Evolutionary conservation across 1,139 yeast species (phyloP), one percentile per base, ranked within the genome.

Genomic region (Pichia sp.): DNA sequence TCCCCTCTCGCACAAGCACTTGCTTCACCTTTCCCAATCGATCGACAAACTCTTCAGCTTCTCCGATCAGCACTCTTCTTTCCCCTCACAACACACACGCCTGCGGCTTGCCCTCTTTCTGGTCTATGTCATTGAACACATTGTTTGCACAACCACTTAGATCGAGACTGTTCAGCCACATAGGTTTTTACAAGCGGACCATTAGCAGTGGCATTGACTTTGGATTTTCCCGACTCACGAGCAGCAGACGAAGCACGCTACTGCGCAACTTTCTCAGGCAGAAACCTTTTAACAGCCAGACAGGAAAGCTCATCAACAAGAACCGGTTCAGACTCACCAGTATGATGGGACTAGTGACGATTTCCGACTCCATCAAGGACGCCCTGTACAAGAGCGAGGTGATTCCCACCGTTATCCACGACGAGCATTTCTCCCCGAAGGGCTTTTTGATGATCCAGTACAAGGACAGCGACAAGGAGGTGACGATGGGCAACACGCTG

Each of bases 401-500:
- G 51, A 71, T 84, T 49, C 89, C 90, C 41, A 88, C 84, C 19
- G 87, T 82, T 45, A 75, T 78, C 59, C 82, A 77, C 55, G 60
- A 62, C 29, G 59, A 69, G 50, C 64, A 67, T 47, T 74, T 76
- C 62, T 50, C 61, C 10, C 73, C 75, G 30, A 64, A 63, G 48
- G 71, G 73, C 7, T 63, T 67, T 46, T 55, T 69, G 34, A 72
- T 79, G 63, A 80, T 78, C 46, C 73, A 79, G 19, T 82, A 79
- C 64, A 75, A 75, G 5, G 73, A 75, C 3, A 72, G 75, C 6
- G 78, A 79, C 55, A 75, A 76, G 53, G 86, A 83, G 57, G 97
- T 89, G 26, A 80, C 93, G 0, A 73, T 89, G 73, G 97, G 97
- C 26, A 90, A 90, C 72, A 79, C 85, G 5, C 74, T 90, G 57